These are phyloP conservation scores for Pseudocercospora crystallina DNA, from an alignment of 2,329 filamentous ascomycete species.

Conservation along the genomic window DNA sequence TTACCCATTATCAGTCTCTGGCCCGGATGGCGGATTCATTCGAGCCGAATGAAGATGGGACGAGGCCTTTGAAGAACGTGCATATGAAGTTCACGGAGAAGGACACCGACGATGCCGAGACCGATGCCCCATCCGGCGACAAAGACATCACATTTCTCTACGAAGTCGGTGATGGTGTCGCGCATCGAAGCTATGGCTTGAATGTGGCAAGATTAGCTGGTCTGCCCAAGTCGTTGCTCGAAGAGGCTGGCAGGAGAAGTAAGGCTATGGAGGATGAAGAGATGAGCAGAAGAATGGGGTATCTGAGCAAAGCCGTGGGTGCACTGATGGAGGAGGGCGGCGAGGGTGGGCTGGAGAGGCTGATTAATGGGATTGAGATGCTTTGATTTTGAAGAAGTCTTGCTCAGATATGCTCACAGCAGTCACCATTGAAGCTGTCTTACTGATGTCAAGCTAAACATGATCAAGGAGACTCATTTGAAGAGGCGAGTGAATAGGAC, in stretches of 20 bases:
- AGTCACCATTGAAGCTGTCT: no score
- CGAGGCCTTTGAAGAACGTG: constrained; percentile 66
- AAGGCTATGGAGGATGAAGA: constrained; percentile 75
- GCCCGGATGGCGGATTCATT: constrained; percentile 71
- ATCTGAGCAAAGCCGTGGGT: constrained; percentile 29
- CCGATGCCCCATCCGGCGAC: constrained; percentile 47
- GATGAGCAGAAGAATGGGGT: constrained; percentile 59
- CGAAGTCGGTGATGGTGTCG: constrained; percentile 85
- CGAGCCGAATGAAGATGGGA: constrained; percentile 51
- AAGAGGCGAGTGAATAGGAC: no score
- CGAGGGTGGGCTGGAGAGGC: constrained; percentile 37
- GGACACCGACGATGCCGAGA: constrained; percentile 49
- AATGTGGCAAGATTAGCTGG: constrained; percentile 88
- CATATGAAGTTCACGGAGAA: constrained; percentile 84
- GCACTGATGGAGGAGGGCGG: constrained; percentile 22
- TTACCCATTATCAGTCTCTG: constrained; percentile 94
- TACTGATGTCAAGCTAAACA: no score
- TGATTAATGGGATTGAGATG: constrained; percentile 47
- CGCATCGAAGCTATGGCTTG: constrained; percentile 88
- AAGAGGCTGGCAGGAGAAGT: constrained; percentile 77
- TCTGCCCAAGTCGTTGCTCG: constrained; percentile 73
- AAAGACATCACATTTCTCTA: constrained; percentile 93
- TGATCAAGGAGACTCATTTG: no score
- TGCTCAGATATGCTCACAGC: no score
- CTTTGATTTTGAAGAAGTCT: constrained; percentile 30